phyloP scores from a whole-genome alignment of 805 yeast genomes.

The Torulaspora maleeae region DNA sequence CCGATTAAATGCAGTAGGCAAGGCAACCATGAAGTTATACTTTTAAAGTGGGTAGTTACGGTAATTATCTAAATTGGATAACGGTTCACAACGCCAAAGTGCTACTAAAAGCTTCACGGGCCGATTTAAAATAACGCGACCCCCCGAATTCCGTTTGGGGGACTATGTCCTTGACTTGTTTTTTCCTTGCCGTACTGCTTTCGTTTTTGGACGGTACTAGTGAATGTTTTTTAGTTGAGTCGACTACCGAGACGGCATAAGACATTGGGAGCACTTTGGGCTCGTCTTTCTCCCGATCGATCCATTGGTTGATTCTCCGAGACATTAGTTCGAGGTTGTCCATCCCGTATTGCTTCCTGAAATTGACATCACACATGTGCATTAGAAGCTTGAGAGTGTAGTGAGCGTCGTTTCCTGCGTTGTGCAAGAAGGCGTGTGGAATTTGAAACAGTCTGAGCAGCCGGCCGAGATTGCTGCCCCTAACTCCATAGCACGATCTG shows the following conservation, averaged over 20 bases:
- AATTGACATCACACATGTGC: conserved; percentile 44
- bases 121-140: conserved; percentile 21
- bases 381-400: conserved; percentile 52
- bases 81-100: conserved; percentile 9
- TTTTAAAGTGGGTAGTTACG: neutral
- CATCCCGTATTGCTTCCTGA: conserved; percentile 23
- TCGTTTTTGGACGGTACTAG: neutral
- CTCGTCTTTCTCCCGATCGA: conserved; percentile 23
- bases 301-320: conserved; percentile 18
- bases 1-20: neutral
- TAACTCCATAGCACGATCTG: conserved; percentile 38
- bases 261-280: conserved; percentile 31
- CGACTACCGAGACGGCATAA: conserved; percentile 20
- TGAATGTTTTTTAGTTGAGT: conserved; percentile 5
- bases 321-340: conserved; percentile 26
- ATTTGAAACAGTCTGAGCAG: conserved; percentile 44
- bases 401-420: conserved; percentile 69
- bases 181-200: conserved; percentile 2
- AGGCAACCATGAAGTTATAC: neutral
- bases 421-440: conserved; percentile 59
- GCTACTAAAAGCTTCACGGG: conserved; percentile 23
- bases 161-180: conserved; percentile 18
- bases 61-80: neutral
- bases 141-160: conserved; percentile 35
- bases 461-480: conserved; percentile 44